Evolutionary conservation across 2,329 filamentous ascomycete genomes (phyloP).

Genomic region (Neocucurbitaria cava): DNA sequence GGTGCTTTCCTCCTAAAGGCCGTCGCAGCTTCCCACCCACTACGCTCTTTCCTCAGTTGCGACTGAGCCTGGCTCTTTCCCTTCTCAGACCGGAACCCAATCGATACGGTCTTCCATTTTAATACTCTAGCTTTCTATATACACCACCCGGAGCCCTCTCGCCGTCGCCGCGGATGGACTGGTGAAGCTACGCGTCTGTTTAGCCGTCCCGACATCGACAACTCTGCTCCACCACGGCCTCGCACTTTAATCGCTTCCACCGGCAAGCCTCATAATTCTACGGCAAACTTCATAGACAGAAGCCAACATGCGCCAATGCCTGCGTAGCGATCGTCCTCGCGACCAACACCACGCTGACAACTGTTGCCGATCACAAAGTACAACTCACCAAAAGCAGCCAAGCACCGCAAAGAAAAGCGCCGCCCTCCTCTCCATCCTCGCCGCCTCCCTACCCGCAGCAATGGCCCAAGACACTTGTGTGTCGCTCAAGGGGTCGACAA

Average conservation of each 20-base stretch:
- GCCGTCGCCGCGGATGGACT: conserved; percentile 39
- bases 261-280: conserved; percentile 14
- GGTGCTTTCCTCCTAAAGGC: conserved; percentile 36
- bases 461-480: conserved; percentile 62
- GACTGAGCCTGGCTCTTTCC: conserved; percentile 33
- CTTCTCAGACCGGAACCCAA: conserved; percentile 30
- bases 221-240: conserved; percentile 18
- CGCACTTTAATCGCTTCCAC: conserved; percentile 12
- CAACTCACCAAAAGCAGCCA: conserved; percentile 30
- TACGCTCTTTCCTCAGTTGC: conserved; percentile 45
- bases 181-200: conserved; percentile 40
- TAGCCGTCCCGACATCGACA: conserved; percentile 27
- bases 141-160: conserved; percentile 10
- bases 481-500: conserved; percentile 71
- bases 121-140: conserved; percentile 21
- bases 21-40: conserved; percentile 46
- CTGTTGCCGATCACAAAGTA: conserved; percentile 15
- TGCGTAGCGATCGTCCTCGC: conserved; percentile 12
- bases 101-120: conserved; percentile 23
- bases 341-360: conserved; percentile 10
- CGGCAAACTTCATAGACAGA: conserved; percentile 6
- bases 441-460: conserved; percentile 37
- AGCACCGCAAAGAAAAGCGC: conserved; percentile 22
- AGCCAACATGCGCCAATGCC: conserved; percentile 30
- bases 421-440: conserved; percentile 35